Evolutionary conservation across 371 early-diverging fungal species (phyloP), one percentile per base, ranked within the genome.

Genomic region (Basidiobolus meristosporus): DNA sequence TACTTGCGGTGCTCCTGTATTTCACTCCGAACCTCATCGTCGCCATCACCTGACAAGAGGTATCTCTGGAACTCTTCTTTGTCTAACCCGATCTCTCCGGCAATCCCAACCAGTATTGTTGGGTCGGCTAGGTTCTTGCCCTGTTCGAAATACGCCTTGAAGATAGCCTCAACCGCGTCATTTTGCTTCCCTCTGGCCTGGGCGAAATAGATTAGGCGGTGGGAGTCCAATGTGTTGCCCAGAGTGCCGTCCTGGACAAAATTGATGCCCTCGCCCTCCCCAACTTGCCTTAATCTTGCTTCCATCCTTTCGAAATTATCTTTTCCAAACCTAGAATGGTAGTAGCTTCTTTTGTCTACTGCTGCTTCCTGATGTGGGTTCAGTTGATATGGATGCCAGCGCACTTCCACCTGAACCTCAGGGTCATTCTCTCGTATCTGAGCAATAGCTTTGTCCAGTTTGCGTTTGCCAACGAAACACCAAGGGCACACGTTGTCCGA

Each of bases 381-480:
- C 3, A 79, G 62, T 50, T 74, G 66, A 45, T 56, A 81, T 1
- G 82, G 82, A 39, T 57, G 59, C 61, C 68, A 81, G 34, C 58
- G 53, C 11, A 75, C 43, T 21, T 61, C 49, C 37, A 75, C 65
- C 0, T 56, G 42, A 1, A 72, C 60, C 10, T 62, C 56, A 2
- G 66, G 56, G 56, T 70, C 43, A 19, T 48, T 62, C 1, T 52
- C 40, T 31, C 60, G 62, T 42, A 63, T 60, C 26, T 50, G 37
- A 0, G 43, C 41, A 23, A 79, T 65, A 9, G 80, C 80, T 46
- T 53, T 65, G 47, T 75, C 74, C 3, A 80, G 45, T 18, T 75
- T 64, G 7, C 67, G 67, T 48, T 75, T 74, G 43, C 80, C 77
- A 16, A 79, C 50, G 47, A 62, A 79, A 45, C 76, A 79, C 70